phyloP scores from a whole-genome alignment of 2,329 filamentous ascomycete genomes.

The Hymenoscyphus scutula region DNA sequence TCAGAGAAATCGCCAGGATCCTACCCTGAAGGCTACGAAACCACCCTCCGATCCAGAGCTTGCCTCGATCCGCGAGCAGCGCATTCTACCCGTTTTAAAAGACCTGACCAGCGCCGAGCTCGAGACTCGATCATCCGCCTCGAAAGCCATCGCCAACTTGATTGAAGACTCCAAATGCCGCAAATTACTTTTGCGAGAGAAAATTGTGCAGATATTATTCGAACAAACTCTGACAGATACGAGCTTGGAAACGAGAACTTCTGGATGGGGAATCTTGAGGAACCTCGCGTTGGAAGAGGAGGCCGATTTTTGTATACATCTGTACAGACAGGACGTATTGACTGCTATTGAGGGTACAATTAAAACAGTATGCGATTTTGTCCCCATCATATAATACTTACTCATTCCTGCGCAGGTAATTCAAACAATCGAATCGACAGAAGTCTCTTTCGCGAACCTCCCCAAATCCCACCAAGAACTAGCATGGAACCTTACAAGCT shows the following conservation, averaged over 20 bases:
- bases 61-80: constrained; percentile 59
- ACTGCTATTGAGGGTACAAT: constrained; percentile 58
- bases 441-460: constrained; percentile 46
- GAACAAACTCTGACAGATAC: constrained; percentile 63
- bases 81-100: constrained; percentile 61
- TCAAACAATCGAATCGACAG: constrained; percentile 34
- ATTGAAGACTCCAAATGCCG: constrained; percentile 60
- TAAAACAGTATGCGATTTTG: constrained; percentile 44
- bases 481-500: constrained; percentile 53
- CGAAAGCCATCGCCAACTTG: constrained; percentile 58
- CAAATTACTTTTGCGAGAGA: constrained; percentile 64
- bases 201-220: constrained; percentile 61
- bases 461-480: constrained; percentile 53
- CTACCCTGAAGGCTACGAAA: constrained; percentile 57
- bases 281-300: constrained; percentile 63
- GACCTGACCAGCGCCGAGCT: constrained; percentile 59
- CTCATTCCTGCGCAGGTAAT: constrained; percentile 30
- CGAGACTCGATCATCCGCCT: constrained; percentile 58
- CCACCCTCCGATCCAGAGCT: constrained; percentile 62
- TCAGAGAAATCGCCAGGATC: constrained; percentile 51
- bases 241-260: constrained; percentile 60
- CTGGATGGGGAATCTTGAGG: constrained; percentile 66
- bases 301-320: constrained; percentile 63
- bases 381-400: neutral
- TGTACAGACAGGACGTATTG: constrained; percentile 60